Conservation (phyloP, 495 filamentous ascomycete genomes). For the Tuber umbilicatum region DNA sequence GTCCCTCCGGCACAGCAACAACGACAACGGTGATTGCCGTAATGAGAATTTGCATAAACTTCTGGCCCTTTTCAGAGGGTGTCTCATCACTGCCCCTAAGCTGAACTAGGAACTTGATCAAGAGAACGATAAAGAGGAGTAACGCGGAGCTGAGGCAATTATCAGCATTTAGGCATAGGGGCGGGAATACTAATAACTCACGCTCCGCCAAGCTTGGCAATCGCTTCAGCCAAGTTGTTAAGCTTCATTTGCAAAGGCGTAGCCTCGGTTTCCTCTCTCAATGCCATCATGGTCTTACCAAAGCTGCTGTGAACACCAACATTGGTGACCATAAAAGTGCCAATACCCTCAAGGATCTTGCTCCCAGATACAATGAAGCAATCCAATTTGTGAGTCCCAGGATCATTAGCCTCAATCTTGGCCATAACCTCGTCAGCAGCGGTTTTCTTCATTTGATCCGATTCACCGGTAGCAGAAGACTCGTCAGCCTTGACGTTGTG, state of each 20-base stretch:
- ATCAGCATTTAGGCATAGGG: conserved; percentile 40
- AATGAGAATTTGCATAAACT: conserved; percentile 73
- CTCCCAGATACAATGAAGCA: conserved; percentile 77
- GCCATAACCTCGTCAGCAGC: conserved; percentile 57
- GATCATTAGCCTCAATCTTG: conserved; percentile 52
- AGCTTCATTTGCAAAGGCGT: conserved; percentile 74
- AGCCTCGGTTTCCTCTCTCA: conserved; percentile 67
- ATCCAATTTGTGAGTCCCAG: conserved; percentile 53
- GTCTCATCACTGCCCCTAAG: conserved; percentile 48
- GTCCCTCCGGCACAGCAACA: conserved; percentile 75
- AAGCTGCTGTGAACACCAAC: conserved; percentile 65
- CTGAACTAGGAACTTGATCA: conserved; percentile 68
- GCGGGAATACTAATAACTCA: conserved; percentile 42
- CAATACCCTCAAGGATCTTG: conserved; percentile 75
- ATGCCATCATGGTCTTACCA: conserved; percentile 77
- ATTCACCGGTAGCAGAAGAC: conserved; percentile 70
- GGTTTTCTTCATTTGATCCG: conserved; percentile 59
- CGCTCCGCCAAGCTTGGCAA: conserved; percentile 67
- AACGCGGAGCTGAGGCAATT: conserved; percentile 51
- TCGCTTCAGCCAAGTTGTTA: conserved; percentile 66
- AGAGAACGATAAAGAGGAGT: conserved; percentile 65
- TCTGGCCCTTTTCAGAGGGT: conserved; percentile 60
- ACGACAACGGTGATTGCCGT: conserved; percentile 75
- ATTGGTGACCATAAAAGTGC: conserved; percentile 68
- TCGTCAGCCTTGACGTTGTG: conserved; percentile 73